Base-by-base conservation (phyloP, 2,329 filamentous ascomycete species). In the Plectosphaerella sp. region DNA sequence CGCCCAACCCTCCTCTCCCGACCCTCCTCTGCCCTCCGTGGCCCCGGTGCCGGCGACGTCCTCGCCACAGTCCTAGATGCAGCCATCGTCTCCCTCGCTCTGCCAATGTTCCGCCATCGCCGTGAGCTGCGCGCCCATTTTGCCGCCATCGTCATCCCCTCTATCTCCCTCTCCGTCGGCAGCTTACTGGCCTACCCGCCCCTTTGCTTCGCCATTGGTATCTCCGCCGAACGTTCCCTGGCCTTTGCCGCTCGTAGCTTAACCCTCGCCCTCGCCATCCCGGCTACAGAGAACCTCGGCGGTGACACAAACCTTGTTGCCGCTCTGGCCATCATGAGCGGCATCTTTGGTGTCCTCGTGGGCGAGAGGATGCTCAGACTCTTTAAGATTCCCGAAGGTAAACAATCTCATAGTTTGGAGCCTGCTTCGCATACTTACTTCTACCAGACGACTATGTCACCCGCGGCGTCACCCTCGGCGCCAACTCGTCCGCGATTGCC, bases 61-160 rank as follows among this genome's bases (percentile, higher is more conserved):
- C 75, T 84, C 54, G 67, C 71, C 55, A 78, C 74, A 42, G 63
- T 78, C 6, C 72, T 85, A 2, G 81, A 85, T 59, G 80, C 79
- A 7, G 74, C 72, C 55, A 84, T 85, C 56, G 77, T 84, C 0
- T 72, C 79, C 2, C 72, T 85, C 3, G 80, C 81, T 2, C 65
- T 85, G 16, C 80, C 82, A 1, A 84, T 84, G 79, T 84, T 78
- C 62, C 75, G 78, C 52, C 83, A 83, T 65, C 75, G 80, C 3
- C 70, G 74, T 39, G 80, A 84, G 66, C 71, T 85, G 14, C 68
- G 69, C 20, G 63, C 68, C 15, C 78, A 83, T 63, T 80, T 82
- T 58, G 58, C 74, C 41, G 72, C 76, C 41, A 83, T 85, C 52
- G 66, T 79, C 5, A 62, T 79, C 2, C 81, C 82, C 2, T 82